These are phyloP conservation scores for Neocatenulostroma microsporum DNA, from an alignment of 2,329 filamentous ascomycete genomes.

Conservation along the genomic window DNA sequence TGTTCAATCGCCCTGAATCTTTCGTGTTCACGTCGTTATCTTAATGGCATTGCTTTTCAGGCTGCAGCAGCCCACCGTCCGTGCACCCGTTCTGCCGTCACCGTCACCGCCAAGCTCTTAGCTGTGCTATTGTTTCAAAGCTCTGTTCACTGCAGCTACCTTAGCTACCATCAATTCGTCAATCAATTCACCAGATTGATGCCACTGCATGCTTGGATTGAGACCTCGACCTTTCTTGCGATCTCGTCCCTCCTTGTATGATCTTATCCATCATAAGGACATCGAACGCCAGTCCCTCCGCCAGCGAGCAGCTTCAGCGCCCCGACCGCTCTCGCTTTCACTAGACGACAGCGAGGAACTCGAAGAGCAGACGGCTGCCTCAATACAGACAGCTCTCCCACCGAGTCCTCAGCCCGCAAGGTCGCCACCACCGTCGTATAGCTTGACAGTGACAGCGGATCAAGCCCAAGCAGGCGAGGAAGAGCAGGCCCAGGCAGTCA, in stretches of 20 bases:
- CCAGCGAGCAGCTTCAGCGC: conserved; percentile 1
- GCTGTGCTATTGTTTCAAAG: too few species aligned
- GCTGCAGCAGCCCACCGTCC: too few species aligned
- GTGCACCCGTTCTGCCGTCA: too few species aligned
- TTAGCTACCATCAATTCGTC: too few species aligned
- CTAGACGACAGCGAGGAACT: conserved; percentile 4
- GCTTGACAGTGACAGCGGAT: neutral
- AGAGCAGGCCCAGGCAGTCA: conserved; percentile 7
- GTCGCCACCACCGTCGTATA: conserved; percentile 1
- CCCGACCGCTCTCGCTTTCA: conserved; percentile 5
- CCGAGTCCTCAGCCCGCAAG: conserved; percentile 17
- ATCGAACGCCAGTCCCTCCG: conserved; percentile 38
- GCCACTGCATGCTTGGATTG: conserved; percentile 41
- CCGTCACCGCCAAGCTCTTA: too few species aligned
- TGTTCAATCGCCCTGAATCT: too few species aligned
- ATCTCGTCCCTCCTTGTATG: conserved; percentile 54
- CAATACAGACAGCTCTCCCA: conserved; percentile 8
- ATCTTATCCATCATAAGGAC: conserved; percentile 49
- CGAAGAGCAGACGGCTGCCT: neutral
- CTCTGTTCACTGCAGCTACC: too few species aligned
- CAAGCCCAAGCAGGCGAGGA: neutral
- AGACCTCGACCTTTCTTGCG: conserved; percentile 52
- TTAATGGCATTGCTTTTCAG: too few species aligned
- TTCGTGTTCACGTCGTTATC: too few species aligned
- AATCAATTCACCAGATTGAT: conserved; percentile 7